These are phyloP conservation scores for Amanita molliuscula DNA, from an alignment of 768 basidiomycete genomes.

Conservation along the genomic window DNA sequence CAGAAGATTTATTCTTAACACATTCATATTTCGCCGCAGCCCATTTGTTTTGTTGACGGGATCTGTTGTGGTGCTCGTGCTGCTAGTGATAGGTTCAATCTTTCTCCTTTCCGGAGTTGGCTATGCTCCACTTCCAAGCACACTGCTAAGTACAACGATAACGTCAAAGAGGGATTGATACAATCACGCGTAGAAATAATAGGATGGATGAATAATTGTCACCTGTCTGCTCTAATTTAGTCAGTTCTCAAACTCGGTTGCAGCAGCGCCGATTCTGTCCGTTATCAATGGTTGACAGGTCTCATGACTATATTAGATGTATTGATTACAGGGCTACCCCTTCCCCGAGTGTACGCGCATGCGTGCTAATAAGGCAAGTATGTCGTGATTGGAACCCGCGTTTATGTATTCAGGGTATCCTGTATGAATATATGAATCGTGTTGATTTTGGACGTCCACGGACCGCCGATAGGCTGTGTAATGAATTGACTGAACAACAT, in stretches of 20 bases:
- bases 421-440: not conserved
- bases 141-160: constrained; percentile 51
- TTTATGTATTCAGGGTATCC: not conserved
- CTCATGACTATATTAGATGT: not conserved
- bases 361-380: not conserved
- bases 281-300: not conserved
- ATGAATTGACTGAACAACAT: not conserved
- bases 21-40: constrained; percentile 23
- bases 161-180: constrained; percentile 41
- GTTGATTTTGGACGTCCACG: not conserved
- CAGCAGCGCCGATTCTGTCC: not conserved
- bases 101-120: constrained; percentile 57
- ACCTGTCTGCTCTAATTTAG: not conserved
- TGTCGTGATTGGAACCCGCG: constrained; percentile 2
- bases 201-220: not conserved
- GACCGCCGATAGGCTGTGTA: not conserved
- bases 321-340: constrained; percentile 1
- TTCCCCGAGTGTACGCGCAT: constrained; percentile 1
- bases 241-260: not conserved
- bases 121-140: constrained; percentile 58
- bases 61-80: constrained; percentile 50
- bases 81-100: constrained; percentile 59
- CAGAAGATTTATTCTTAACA: not conserved
- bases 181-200: not conserved
- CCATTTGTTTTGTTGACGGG: constrained; percentile 69